Evolutionary conservation across 2,329 filamentous ascomycete species (phyloP), one percentile per base, ranked within the genome.

Genomic region (Neofusicoccum ribis): DNA sequence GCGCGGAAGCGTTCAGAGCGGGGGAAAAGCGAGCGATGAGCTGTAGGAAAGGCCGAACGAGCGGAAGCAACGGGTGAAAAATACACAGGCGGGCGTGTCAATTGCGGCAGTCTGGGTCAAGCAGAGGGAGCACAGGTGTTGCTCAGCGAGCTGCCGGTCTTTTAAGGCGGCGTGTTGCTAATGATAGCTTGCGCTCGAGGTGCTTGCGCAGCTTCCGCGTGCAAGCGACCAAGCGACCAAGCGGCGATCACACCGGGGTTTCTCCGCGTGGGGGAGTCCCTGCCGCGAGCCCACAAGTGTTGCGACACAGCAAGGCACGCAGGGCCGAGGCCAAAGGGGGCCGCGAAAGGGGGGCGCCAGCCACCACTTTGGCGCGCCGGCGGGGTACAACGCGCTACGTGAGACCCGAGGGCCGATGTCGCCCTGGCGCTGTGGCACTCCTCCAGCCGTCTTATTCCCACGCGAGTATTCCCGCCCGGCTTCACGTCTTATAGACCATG

Each of bases 361-460:
- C 60, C 60, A 63, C 60, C 36, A 49, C 44, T 50, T 62, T 27
- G 34, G 59, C 17, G 15, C 23, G 60, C 14, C 41, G 39, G 60
- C 9, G 60, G 60, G 60, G 60, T 31, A 50, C 15, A 11, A 12
- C 31, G 47, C 50, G 17, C 31, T 46, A 47, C 46, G 23, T 31
- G 60, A 46, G 27, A 34, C 47, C 60, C 60, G 60, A 63, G 49
- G 60, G 12, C 49, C 61, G 61, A 51, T 52, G 46, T 63, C 60
- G 60, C 61, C 27, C 5, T 43, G 6, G 12, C 3, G 23, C 41
- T 31, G 6, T n/a, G 17, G 47, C 47, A 36, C 60, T 37, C 49
- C 37, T 54, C 47, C 61, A 43, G 9, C 17, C 6, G 4, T 37
- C 61, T 63, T 63, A 63, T 63, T 54, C 23, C 61, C 60, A 46